Base-by-base conservation (phyloP, 2,329 filamentous ascomycete species). In the Diaporthe sp. region DNA sequence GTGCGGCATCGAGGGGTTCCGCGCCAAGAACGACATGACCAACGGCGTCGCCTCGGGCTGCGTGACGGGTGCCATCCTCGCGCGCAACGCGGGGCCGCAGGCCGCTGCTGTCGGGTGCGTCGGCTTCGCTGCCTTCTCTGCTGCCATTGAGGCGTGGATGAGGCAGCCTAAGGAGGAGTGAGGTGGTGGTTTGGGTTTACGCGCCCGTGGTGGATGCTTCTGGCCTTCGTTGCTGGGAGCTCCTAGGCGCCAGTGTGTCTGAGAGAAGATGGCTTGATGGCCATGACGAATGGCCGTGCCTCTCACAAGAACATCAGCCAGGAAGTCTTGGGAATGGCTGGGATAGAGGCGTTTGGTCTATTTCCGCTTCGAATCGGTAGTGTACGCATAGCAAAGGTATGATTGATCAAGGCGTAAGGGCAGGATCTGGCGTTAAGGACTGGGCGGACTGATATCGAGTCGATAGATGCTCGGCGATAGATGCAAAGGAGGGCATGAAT, bases 71-170 rank as follows among this genome's bases (percentile, higher is more conserved):
- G 97, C 95, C 25, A 94, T 97, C 72, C 85, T 99, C 77, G 96
- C 95, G 64, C 92, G 94, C 77, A 94, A 93, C 79, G 96, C 94
- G 0, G 97, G 97, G 0, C 97, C 97, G 10, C 94, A 97, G 85
- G 97, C 96, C 42, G 94, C 95, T 67, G 93, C 92, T 2, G 89
- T 97, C 5, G 97, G 97, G 1, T 98, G 96, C 83, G 94, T 92
- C 17, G 97, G 96, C 0, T 99, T 99, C 84, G 97, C 97, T 73
- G 96, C 95, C 1, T 98, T 98, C 80, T 94, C 92, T 82, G 92
- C 94, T 19, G 96, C 96, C 0, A 98, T 98, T 82, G 96, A 98
- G 88, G 92, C 91, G 47, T 98, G 95, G 82, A 95, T 98, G 95
- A 86, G 94, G 79, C 93, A 93, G 88, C 93, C 94, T 78, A 91